These are phyloP conservation scores for Trichoderma koningii DNA, from an alignment of 2,329 filamentous ascomycete species.

Conservation along the genomic window DNA sequence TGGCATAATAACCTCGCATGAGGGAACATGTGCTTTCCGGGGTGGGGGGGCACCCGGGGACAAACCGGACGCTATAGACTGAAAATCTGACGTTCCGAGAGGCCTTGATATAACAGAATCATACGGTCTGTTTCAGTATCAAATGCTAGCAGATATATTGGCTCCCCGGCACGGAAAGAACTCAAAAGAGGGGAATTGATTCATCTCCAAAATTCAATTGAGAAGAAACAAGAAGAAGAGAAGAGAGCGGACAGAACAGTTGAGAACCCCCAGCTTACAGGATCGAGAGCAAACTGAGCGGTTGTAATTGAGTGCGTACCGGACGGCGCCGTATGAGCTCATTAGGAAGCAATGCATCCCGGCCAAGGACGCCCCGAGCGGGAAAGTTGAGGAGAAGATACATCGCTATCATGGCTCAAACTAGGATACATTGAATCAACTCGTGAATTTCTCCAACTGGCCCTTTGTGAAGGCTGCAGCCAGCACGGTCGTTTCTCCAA, in stretches of 20 bases:
- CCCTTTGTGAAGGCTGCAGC: slow-evolving; percentile 11
- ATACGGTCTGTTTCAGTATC: background rate
- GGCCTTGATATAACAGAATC: too few species aligned
- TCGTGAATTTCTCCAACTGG: background rate
- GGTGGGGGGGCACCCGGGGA: slow-evolving; percentile 12
- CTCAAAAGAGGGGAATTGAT: too few species aligned
- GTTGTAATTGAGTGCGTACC: slow-evolving; percentile 9
- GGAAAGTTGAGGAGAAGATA: slow-evolving; percentile 4
- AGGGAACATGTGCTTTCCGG: slow-evolving; percentile 9
- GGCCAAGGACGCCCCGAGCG: background rate
- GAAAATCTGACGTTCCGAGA: background rate
- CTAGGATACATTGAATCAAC: slow-evolving; percentile 9
- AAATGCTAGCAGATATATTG: too few species aligned
- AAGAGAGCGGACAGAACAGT: too few species aligned
- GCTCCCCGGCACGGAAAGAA: too few species aligned
- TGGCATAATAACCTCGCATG: slow-evolving; percentile 12
- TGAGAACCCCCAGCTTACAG: background rate
- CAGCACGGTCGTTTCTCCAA: slow-evolving; percentile 5
- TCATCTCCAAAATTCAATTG: too few species aligned
- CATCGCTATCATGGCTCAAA: slow-evolving; percentile 3
- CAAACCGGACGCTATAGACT: background rate
- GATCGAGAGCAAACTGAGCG: slow-evolving; percentile 14
- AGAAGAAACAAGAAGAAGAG: too few species aligned
- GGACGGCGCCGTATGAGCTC: slow-evolving; percentile 28
- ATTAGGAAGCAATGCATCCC: slow-evolving; percentile 13